These are phyloP conservation scores for Cryptococcus maquisensis DNA, from an alignment of 1,284 basidiomycete species.

Conservation along the genomic window DNA sequence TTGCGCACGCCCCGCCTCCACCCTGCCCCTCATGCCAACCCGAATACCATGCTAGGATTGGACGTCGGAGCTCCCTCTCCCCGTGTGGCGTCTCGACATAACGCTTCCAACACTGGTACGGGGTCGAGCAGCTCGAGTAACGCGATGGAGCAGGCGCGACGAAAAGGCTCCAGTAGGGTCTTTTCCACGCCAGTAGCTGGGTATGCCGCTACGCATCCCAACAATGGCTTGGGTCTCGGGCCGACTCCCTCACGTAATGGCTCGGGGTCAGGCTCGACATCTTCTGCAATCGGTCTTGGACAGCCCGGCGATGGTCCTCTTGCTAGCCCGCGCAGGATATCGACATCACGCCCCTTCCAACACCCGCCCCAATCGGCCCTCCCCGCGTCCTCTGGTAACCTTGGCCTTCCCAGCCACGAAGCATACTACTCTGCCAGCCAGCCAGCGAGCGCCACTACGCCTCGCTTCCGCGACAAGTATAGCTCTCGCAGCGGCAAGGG, in stretches of 20 bases:
- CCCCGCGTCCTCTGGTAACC: slow-evolving; percentile 5
- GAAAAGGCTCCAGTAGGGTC: neutral
- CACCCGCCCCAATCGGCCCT: slow-evolving; percentile 5
- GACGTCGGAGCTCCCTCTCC: neutral
- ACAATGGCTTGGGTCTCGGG: slow-evolving; percentile 7
- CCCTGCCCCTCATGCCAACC: neutral
- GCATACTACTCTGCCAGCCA: slow-evolving; percentile 29
- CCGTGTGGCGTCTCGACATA: neutral
- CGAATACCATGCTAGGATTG: neutral
- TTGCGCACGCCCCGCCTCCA: neutral
- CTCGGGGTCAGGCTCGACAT: neutral
- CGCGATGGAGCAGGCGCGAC: neutral
- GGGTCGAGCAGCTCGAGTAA: neutral
- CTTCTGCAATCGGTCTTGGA: neutral
- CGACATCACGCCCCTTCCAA: slow-evolving; percentile 9
- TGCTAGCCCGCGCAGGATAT: slow-evolving; percentile 16
- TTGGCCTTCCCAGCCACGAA: slow-evolving; percentile 18
- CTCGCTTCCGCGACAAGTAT: slow-evolving; percentile 20
- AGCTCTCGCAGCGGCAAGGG: neutral
- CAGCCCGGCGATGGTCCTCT: slow-evolving; percentile 4
- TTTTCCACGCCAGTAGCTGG: slow-evolving; percentile 13
- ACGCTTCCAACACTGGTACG: neutral
- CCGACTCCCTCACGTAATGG: slow-evolving; percentile 2
- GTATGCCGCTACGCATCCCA: slow-evolving; percentile 14
- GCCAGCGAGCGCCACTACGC: slow-evolving; percentile 22